phyloP scores from a whole-genome alignment of 176 grass and related monocot genomes.

The Olyra latifolia region DNA sequence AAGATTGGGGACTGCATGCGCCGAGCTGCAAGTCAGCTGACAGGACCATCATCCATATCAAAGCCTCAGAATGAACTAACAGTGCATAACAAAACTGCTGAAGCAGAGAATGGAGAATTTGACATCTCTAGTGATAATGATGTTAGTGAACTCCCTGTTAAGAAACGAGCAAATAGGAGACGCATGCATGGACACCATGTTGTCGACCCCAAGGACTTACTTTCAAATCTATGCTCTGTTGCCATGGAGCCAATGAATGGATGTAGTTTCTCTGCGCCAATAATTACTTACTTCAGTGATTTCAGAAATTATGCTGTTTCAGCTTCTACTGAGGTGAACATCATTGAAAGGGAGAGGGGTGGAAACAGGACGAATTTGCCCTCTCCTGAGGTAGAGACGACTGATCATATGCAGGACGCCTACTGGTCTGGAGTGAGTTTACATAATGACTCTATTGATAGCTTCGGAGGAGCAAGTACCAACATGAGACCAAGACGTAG shows the following conservation, averaged over 20 bases:
- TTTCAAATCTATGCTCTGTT: constrained; percentile 57
- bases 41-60: constrained; percentile 52
- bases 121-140: constrained; percentile 61
- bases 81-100: constrained; percentile 42
- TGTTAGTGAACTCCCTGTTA: constrained; percentile 38
- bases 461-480: constrained; percentile 1
- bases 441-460: neutral
- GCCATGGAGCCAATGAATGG: constrained; percentile 60
- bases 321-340: constrained; percentile 28
- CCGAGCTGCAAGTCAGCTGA: constrained; percentile 87
- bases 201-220: constrained; percentile 30
- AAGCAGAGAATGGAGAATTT: constrained; percentile 42
- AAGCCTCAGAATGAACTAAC: constrained; percentile 6
- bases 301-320: constrained; percentile 56
- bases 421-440: constrained; percentile 62
- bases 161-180: constrained; percentile 29
- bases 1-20: constrained; percentile 96
- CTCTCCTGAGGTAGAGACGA: constrained; percentile 15
- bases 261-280: constrained; percentile 33
- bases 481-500: constrained; percentile 16
- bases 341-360: constrained; percentile 32
- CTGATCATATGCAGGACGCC: constrained; percentile 68
- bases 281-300: constrained; percentile 75
- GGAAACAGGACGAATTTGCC: constrained; percentile 38
- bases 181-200: constrained; percentile 9